Conservation (phyloP, 176 grass and related monocot genomes). For the Triticum timopheevii region DNA sequence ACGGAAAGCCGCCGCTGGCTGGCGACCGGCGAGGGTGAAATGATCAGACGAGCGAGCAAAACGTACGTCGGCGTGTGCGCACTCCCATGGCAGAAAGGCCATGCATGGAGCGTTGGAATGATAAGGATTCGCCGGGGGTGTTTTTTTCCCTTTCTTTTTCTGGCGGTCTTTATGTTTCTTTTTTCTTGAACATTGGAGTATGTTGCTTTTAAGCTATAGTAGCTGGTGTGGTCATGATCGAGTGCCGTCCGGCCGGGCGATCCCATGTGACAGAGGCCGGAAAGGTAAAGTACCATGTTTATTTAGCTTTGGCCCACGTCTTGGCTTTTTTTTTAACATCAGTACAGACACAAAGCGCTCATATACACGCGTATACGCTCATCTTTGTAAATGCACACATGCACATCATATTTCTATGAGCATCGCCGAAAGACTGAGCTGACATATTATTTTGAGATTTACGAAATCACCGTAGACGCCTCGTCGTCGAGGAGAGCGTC, state of each 20-base stretch:
- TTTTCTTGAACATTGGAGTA: background rate
- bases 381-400: too few species aligned
- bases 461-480: too few species aligned
- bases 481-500: too few species aligned
- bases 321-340: too few species aligned
- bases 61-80: background rate
- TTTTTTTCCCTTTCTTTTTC: background rate
- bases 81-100: background rate
- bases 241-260: background rate
- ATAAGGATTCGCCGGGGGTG: background rate
- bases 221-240: background rate
- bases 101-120: conserved; percentile 21
- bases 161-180: background rate
- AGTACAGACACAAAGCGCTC: too few species aligned
- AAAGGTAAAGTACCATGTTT: conserved; percentile 28
- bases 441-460: too few species aligned
- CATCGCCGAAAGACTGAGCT: too few species aligned
- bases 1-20: background rate
- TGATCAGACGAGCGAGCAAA: background rate
- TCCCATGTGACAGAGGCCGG: background rate
- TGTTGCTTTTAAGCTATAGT: conserved; percentile 15
- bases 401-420: too few species aligned
- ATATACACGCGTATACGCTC: too few species aligned
- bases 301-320: background rate
- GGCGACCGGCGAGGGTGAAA: background rate